Evolutionary conservation across 331 rosid genomes (phyloP).

Genomic region (Ulmus americana): DNA sequence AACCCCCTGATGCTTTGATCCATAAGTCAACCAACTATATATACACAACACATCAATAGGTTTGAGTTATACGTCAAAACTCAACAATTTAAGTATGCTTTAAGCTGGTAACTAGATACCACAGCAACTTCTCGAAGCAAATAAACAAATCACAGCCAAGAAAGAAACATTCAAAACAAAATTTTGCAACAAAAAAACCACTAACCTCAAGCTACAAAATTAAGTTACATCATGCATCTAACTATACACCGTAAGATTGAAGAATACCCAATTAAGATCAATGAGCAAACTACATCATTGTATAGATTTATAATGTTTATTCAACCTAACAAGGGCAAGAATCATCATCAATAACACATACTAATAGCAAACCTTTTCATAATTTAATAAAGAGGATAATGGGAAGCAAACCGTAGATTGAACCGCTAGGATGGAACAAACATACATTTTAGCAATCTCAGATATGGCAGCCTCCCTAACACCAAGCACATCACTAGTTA

Average conservation of each 20-base stretch:
- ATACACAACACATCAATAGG: too few species aligned
- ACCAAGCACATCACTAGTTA: conserved; percentile 62
- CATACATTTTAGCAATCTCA: conserved; percentile 89
- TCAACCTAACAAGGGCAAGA: not conserved
- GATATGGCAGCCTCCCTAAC: conserved; percentile 65
- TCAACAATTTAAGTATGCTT: too few species aligned
- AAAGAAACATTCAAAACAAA: too few species aligned
- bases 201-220: not conserved
- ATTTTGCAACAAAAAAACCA: too few species aligned
- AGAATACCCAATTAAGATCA: not conserved
- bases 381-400: not conserved
- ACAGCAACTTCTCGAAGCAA: too few species aligned
- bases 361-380: not conserved
- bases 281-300: not conserved
- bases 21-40: too few species aligned
- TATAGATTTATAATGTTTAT: not conserved
- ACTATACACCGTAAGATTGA: not conserved
- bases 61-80: too few species aligned
- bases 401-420: conserved; percentile 55
- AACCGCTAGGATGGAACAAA: conserved; percentile 60
- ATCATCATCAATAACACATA: not conserved
- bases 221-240: not conserved
- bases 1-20: too few species aligned
- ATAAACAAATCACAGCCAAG: too few species aligned
- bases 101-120: too few species aligned